phyloP scores from a whole-genome alignment of 495 filamentous ascomycete genomes.

The Thermochaetoides thermophila region DNA sequence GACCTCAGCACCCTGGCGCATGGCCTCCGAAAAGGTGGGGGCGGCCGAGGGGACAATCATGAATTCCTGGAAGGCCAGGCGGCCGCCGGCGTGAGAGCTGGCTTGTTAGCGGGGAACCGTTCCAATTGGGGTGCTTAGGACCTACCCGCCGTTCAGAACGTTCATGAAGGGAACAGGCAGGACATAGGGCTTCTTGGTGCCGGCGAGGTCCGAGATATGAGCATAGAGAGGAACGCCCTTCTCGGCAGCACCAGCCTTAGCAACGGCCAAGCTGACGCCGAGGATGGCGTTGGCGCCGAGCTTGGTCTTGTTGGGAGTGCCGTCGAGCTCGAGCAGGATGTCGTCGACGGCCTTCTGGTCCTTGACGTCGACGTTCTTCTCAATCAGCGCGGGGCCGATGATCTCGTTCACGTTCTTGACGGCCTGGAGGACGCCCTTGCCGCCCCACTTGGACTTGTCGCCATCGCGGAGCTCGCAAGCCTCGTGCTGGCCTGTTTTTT shows the following conservation, averaged over 20 bases:
- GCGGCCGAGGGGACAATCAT: constrained; percentile 91
- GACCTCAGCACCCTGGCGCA: constrained; percentile 90
- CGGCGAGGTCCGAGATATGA: constrained; percentile 95
- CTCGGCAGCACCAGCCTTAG: constrained; percentile 97
- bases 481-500: constrained; percentile 73
- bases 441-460: constrained; percentile 91
- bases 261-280: constrained; percentile 87
- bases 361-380: constrained; percentile 89
- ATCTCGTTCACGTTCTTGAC: constrained; percentile 89
- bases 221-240: constrained; percentile 95
- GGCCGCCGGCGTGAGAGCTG: constrained; percentile 90
- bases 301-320: constrained; percentile 92
- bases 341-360: constrained; percentile 86
- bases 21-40: constrained; percentile 81
- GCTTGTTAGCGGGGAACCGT: constrained; percentile 17
- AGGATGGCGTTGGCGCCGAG: constrained; percentile 98
- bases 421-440: constrained; percentile 93
- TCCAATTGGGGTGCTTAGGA: too few species aligned
- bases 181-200: constrained; percentile 99
- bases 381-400: constrained; percentile 85
- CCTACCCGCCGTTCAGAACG: constrained; percentile 86
- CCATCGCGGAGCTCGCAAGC: constrained; percentile 97
- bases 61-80: constrained; percentile 99
- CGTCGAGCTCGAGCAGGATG: constrained; percentile 93
- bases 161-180: constrained; percentile 99